Evolutionary conservation across 1,139 yeast species (phyloP), one percentile per base, ranked within the genome.

Genomic region (Saccharomyces hybrid): DNA sequence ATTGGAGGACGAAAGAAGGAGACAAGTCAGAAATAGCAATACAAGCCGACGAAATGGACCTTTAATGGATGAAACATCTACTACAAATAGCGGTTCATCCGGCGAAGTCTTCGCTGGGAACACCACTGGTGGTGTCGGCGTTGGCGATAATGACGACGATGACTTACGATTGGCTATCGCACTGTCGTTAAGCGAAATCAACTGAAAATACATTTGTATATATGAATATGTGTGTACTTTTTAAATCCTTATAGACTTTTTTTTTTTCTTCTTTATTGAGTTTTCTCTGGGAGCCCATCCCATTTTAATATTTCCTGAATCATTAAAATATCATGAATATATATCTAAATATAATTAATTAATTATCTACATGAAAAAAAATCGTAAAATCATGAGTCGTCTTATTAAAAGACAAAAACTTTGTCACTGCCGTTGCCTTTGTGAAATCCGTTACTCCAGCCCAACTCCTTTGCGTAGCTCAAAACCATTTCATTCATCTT

Each of bases 381-480:
- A 13, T 2, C 4, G 23, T 19, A 1, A 19, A 19, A 19, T 19
- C 23, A 1, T 19, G 1, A 38, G 11, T 16, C 42, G 25, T 38
- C 3, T 26, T 0, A 41, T 67, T 72, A 85, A 60, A 86, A 86
- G 62, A 86, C 81, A 66, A 85, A 86, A 14, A 86, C 86, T 69
- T 83, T 85, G 59, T 83, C 88, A 55, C 78, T 76, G 34, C 81
- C 80, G 51, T 74, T 72, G 1, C 85, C 79, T 56, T 74, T 74
- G 69, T 78, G 69, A 47, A 70, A 68, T 31, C 80, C 80, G 59
- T 76, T 74, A 19, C 75, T 19, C 23, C 23, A 19, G 23, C 23
- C 23, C 23, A 19, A 19, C 23, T 19, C 23, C 23, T 19, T 19
- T 19, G 23, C 23, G 23, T 19, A 19, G 23, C 23, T 19, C 23